phyloP scores from a whole-genome alignment of 805 yeast species.

The Ogataea populi-albae region DNA sequence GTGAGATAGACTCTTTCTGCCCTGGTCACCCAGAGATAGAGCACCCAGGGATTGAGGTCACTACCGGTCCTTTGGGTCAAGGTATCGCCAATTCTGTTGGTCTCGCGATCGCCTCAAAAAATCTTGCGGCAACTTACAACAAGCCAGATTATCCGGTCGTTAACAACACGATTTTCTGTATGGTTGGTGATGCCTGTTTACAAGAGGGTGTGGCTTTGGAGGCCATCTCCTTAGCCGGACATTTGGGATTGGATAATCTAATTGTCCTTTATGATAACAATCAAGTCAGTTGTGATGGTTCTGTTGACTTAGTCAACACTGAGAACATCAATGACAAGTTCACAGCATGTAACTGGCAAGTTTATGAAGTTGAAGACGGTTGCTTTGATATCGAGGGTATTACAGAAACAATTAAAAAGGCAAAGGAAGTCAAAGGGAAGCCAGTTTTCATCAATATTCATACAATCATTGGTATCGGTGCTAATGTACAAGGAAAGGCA shows the following conservation, averaged over 20 bases:
- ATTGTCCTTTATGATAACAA: conserved; percentile 95
- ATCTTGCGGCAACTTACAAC: conserved; percentile 89
- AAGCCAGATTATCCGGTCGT: conserved; percentile 73
- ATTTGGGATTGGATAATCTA: conserved; percentile 85
- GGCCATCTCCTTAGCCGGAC: conserved; percentile 94
- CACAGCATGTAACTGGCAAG: conserved; percentile 94
- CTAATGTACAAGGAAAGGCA: conserved; percentile 78
- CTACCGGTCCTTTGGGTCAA: conserved; percentile 99
- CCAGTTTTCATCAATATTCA: conserved; percentile 87
- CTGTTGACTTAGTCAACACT: conserved; percentile 83
- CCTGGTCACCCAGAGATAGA: conserved; percentile 98
- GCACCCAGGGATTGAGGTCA: conserved; percentile 91
- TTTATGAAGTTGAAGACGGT: conserved; percentile 72
- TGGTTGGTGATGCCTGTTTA: conserved; percentile 97
- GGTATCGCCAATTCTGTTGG: conserved; percentile 97
- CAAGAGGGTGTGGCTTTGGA: conserved; percentile 97
- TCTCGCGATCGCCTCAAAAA: conserved; percentile 89
- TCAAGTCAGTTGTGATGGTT: conserved; percentile 95
- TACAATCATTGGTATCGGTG: conserved; percentile 94
- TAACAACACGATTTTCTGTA: conserved; percentile 70
- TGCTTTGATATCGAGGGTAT: conserved; percentile 73
- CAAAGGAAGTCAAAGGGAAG: conserved; percentile 67
- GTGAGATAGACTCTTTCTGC: conserved; percentile 83
- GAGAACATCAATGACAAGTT: conserved; percentile 86
- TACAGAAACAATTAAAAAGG: conserved; percentile 66